Evolutionary conservation across 2,329 filamentous ascomycete genomes (phyloP).

Genomic region (Cytospora piceae): DNA sequence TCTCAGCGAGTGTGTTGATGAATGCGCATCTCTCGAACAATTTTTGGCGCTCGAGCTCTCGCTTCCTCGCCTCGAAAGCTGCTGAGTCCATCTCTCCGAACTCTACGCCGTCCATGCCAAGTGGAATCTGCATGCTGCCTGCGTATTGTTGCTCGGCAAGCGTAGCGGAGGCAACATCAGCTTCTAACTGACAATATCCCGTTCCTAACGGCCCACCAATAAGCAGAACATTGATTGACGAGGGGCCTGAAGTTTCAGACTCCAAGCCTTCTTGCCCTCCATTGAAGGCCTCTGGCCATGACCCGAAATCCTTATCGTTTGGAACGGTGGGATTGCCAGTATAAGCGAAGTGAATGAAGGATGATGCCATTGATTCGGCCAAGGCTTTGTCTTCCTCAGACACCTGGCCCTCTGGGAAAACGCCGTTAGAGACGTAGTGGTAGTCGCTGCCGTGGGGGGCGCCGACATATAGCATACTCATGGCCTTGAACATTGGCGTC

Average conservation of each 20-base stretch:
- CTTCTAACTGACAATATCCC: conserved; percentile 22
- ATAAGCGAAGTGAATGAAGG: conserved; percentile 36
- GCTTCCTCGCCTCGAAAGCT: conserved; percentile 20
- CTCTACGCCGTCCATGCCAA: conserved; percentile 22
- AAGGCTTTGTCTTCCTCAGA: conserved; percentile 31
- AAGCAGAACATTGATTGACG: conserved; percentile 29
- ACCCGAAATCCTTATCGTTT: not conserved
- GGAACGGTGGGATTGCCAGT: conserved; percentile 30
- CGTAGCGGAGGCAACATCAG: not conserved
- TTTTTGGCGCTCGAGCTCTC: conserved; percentile 31
- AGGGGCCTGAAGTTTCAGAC: not conserved
- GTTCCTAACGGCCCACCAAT: conserved; percentile 35
- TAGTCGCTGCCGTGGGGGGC: conserved; percentile 35
- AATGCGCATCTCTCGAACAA: conserved; percentile 34
- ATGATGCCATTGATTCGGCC: conserved; percentile 27
- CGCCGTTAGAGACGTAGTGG: conserved; percentile 35
- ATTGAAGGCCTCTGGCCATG: conserved; percentile 35
- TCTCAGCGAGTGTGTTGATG: conserved; percentile 33
- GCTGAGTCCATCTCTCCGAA: conserved; percentile 30
- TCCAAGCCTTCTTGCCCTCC: not conserved
- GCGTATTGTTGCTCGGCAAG: not conserved
- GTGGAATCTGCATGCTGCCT: conserved; percentile 26
- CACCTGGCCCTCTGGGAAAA: conserved; percentile 32
- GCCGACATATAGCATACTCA: conserved; percentile 36
- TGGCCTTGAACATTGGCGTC: conserved; percentile 32